phyloP scores from a whole-genome alignment of 2,329 filamentous ascomycete species.

The Microdochium trichocladiopsis region DNA sequence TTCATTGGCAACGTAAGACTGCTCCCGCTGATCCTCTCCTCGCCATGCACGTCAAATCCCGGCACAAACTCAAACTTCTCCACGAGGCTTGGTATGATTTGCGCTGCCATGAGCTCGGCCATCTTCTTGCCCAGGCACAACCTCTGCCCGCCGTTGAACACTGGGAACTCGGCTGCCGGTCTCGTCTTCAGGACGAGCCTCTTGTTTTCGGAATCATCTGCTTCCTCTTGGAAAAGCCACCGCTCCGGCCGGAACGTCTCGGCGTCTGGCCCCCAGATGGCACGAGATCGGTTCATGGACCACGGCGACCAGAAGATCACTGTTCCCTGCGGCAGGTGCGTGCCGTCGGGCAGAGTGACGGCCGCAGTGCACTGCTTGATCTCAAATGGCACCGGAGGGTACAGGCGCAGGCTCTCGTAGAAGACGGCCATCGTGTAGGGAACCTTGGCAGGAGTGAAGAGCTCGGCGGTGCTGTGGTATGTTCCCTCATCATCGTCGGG shows the following conservation, averaged over 20 bases:
- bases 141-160: constrained; percentile 58
- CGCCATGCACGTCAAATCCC: constrained; percentile 24
- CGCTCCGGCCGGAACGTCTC: constrained; percentile 48
- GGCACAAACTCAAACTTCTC: constrained; percentile 42
- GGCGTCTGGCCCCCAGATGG: constrained; percentile 50
- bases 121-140: constrained; percentile 57
- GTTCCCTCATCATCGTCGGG: constrained; percentile 1
- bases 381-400: constrained; percentile 59
- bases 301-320: constrained; percentile 58
- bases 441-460: constrained; percentile 32
- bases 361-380: constrained; percentile 50
- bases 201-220: constrained; percentile 18
- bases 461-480: constrained; percentile 15
- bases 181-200: constrained; percentile 32
- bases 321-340: constrained; percentile 42
- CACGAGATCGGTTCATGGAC: constrained; percentile 52
- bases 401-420: constrained; percentile 54
- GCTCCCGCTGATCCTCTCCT: constrained; percentile 47
- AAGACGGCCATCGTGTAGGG: constrained; percentile 56
- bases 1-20: constrained; percentile 21
- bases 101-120: constrained; percentile 53
- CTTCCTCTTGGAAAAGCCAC: constrained; percentile 32
- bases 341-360: constrained; percentile 53
- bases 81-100: constrained; percentile 44
- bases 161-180: constrained; percentile 47